Evolutionary conservation across 176 grass and related monocot genomes (phyloP), one percentile per base, ranked within the genome.

Genomic region (bread wheat (Triticum aestivum)): DNA sequence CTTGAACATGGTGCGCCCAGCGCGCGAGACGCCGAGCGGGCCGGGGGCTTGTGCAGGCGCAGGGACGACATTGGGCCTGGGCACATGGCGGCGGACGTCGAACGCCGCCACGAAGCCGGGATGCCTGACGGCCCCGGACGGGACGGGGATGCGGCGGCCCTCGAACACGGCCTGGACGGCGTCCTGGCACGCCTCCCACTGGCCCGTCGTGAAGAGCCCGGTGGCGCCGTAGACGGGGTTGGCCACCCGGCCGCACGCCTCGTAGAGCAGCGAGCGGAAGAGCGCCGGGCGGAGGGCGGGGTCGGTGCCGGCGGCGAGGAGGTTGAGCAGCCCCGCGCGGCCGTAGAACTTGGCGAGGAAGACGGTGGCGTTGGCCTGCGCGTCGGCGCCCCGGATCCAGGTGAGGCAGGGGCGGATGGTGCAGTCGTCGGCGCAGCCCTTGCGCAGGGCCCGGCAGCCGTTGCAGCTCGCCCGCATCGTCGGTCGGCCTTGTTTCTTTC

Each of bases 291-390:
- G 86, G 80, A 91, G 89, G 54, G 54, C 54, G 86, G 20, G 17
- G 69, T 88, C 83, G 21, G 51, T 68, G 49, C 76, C 80, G 9
- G 86, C 89, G 64, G 87, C 85, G 70, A 94, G 87, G 26, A 94
- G 92, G 80, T 94, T 94, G 56, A 94, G 81, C 41, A 94, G 92
- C 7, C 89, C 92, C 14, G 89, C 92, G 34, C 92, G 92, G 86
- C 92, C 92, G 86, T 94, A 94, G 84, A 94, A 94, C 92, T 94
- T 94, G 80, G 92, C 92, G 15, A 94, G 92, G 89, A 94, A 94
- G 44, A 94, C 89, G 71, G 92, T 94, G 62, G 92, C 92, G 84
- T 94, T 94, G 49, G 92, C 92, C 83, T 93, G 88, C 65, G 92
- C 83, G 24, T 90, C 89, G 10, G 89, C 83, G 75, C 38, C 77